Evolutionary conservation across 129 eudicot species (phyloP).

Genomic region (Ambrosia trifida): DNA sequence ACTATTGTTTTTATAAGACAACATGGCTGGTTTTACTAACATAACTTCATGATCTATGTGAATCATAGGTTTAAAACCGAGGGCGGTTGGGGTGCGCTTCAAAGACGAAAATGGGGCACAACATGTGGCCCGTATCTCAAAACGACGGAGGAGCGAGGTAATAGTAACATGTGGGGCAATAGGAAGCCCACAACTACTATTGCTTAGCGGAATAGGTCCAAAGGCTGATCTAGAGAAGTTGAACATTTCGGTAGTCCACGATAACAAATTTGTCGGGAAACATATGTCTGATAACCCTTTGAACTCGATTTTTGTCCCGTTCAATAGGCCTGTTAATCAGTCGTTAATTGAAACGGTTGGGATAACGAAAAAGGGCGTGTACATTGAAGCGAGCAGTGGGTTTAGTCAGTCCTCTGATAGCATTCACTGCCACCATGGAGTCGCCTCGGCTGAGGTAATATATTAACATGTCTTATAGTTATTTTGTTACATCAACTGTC

Average conservation of each 20-base stretch:
- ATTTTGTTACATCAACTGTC: neutral
- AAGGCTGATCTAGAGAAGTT: conserved; percentile 60
- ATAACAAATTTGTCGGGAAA: conserved; percentile 74
- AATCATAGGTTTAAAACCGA: conserved; percentile 58
- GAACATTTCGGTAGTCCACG: conserved; percentile 68
- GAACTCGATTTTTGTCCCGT: conserved; percentile 73
- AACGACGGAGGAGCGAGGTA: conserved; percentile 57
- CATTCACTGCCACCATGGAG: conserved; percentile 61
- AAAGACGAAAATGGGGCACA: conserved; percentile 69
- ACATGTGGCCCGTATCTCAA: conserved; percentile 62
- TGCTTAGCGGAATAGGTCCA: conserved; percentile 92
- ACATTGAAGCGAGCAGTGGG: conserved; percentile 87
- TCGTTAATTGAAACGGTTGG: conserved; percentile 78
- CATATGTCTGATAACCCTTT: conserved; percentile 89
- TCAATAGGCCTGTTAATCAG: conserved; percentile 48
- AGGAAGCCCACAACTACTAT: conserved; percentile 92
- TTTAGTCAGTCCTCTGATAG: conserved; percentile 67
- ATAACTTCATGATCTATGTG: neutral
- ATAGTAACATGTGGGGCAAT: conserved; percentile 78
- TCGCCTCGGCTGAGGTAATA: conserved; percentile 70
- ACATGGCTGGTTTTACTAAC: neutral
- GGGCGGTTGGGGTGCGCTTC: conserved; percentile 79
- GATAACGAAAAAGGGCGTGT: conserved; percentile 75
- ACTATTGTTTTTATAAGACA: neutral
- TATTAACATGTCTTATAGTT: neutral